Evolutionary conservation across 2,329 filamentous ascomycete genomes (phyloP).

Genomic region (Alternaria alternata): DNA sequence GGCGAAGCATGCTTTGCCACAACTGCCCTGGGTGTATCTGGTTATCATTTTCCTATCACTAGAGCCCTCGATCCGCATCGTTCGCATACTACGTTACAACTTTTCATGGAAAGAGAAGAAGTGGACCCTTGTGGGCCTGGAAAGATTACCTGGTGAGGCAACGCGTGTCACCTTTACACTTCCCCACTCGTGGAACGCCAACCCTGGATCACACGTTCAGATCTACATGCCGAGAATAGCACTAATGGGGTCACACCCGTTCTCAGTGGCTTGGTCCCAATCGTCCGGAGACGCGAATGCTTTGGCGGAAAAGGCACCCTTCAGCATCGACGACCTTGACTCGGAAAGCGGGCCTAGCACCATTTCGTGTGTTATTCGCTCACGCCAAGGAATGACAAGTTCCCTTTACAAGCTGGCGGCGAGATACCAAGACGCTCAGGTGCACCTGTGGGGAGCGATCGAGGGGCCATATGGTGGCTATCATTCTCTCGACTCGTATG

Average conservation of each 20-base stretch:
- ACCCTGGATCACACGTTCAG: constrained; percentile 77
- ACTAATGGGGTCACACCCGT: constrained; percentile 75
- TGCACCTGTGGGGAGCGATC: constrained; percentile 73
- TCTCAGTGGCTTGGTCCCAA: constrained; percentile 77
- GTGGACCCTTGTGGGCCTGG: constrained; percentile 61
- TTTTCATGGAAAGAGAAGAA: constrained; percentile 67
- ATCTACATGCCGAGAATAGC: constrained; percentile 75
- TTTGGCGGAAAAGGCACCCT: constrained; percentile 26
- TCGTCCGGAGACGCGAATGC: constrained; percentile 52
- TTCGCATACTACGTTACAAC: constrained; percentile 69
- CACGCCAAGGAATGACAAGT: constrained; percentile 84
- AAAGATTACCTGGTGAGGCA: constrained; percentile 76
- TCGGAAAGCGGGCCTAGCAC: constrained; percentile 54
- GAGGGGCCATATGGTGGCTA: constrained; percentile 83
- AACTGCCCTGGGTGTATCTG: constrained; percentile 66
- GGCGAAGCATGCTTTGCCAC: constrained; percentile 61
- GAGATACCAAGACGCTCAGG: constrained; percentile 55
- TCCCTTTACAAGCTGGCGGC: constrained; percentile 74
- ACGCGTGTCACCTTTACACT: constrained; percentile 73
- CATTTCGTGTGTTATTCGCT: constrained; percentile 76
- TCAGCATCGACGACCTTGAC: constrained; percentile 50
- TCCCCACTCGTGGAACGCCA: constrained; percentile 74
- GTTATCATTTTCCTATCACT: constrained; percentile 68
- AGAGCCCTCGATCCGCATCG: constrained; percentile 66
- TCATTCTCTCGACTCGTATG: constrained; percentile 85